Percentiles rank a stretch among this genome's conserved stretches.
phyloP scores from a whole-genome alignment of 345 rosid genomes.

The Murraya paniculata region DNA sequence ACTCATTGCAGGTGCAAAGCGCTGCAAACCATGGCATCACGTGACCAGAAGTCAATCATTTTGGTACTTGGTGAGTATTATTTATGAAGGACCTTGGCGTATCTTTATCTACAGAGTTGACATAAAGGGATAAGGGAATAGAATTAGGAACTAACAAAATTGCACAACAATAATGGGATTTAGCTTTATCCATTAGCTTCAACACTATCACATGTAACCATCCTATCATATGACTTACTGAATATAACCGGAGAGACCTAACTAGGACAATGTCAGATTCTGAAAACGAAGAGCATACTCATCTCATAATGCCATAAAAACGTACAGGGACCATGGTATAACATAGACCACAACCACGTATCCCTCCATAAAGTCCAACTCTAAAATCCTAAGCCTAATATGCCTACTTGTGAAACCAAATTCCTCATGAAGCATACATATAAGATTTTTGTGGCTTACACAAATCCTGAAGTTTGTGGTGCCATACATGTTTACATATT shows the following conservation, averaged over 20 bases:
- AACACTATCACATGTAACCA: background rate
- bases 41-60: background rate
- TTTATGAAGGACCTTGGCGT: background rate
- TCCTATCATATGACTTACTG: background rate
- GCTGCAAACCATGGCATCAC: constrained; percentile 7
- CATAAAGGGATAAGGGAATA: background rate
- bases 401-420: no score
- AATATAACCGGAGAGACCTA: no score
- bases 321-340: background rate
- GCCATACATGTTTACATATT: background rate
- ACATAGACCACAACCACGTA: background rate
- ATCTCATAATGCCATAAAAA: no score
- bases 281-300: no score
- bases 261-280: no score
- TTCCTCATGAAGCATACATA: no score
- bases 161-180: no score
- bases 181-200: background rate
- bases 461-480: no score
- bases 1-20: background rate
- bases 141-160: background rate
- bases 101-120: background rate
- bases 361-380: no score
- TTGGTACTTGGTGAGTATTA: background rate
- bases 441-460: no score
- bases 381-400: no score